A percentile compares a stretch with the other conserved stretches of the same genome.
Evolutionary conservation across 495 filamentous ascomycete species (phyloP).

Genomic region (Elaphomyces granulatus): DNA sequence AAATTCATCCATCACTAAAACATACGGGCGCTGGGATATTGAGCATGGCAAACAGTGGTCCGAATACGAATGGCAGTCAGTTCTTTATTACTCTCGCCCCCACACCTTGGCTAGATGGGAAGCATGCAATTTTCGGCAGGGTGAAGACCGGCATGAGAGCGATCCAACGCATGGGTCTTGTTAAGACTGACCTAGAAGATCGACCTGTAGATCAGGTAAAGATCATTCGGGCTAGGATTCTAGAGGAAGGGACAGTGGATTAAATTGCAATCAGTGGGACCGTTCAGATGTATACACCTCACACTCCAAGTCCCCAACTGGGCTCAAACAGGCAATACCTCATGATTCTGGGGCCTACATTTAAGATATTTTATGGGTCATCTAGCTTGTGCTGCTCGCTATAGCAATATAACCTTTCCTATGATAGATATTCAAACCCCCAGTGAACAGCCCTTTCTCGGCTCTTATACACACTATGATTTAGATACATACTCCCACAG

Average conservation of each 20-base stretch:
- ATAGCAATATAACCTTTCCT: too few relatives aligned
- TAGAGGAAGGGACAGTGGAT: conserved; percentile 41
- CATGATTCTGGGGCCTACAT: too few relatives aligned
- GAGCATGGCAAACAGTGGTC: conserved; percentile 92
- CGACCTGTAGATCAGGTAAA: conserved; percentile 69
- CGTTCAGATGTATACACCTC: not conserved
- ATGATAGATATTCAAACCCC: not conserved
- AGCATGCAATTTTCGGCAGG: conserved; percentile 93
- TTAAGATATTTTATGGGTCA: too few relatives aligned
- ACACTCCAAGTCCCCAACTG: too few relatives aligned
- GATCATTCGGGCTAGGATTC: conserved; percentile 56
- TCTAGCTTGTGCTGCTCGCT: too few relatives aligned
- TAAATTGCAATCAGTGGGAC: too few relatives aligned
- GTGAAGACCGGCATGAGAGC: conserved; percentile 74
- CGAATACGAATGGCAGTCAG: conserved; percentile 81
- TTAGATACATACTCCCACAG: too few relatives aligned
- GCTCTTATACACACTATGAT: too few relatives aligned
- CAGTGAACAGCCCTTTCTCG: too few relatives aligned
- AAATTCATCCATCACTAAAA: conserved; percentile 61
- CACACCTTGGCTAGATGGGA: conserved; percentile 93
- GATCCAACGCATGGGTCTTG: conserved; percentile 79
- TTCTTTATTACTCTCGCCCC: conserved; percentile 90
- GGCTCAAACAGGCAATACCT: too few relatives aligned
- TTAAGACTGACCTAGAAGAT: conserved; percentile 73
- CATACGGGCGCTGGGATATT: conserved; percentile 90